Evolutionary conservation across 225 moss, liverwort and hornwort species (phyloP).

Genomic region (Neckera pumila): DNA sequence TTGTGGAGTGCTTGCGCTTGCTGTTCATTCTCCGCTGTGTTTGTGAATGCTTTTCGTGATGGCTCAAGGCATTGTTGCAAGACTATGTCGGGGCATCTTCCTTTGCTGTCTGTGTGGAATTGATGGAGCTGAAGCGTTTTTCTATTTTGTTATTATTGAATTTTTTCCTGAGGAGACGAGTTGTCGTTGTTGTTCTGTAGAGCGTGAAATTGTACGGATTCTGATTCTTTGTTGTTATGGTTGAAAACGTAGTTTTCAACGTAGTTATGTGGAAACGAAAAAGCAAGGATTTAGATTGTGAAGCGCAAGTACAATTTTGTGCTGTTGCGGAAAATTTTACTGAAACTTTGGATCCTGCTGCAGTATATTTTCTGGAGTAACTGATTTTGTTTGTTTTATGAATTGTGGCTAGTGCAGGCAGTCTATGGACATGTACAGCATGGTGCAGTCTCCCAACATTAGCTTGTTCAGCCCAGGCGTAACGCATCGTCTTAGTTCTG

Average conservation of each 20-base stretch:
- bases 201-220: neutral
- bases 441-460: conserved; percentile 56
- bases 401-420: conserved; percentile 39
- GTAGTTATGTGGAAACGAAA: neutral
- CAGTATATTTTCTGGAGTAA: neutral
- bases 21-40: neutral
- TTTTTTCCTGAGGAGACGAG: neutral
- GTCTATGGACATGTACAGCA: conserved; percentile 82
- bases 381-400: neutral
- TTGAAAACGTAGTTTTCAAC: too few species aligned
- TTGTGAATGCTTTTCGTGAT: neutral
- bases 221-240: neutral
- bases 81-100: neutral
- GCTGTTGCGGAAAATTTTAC: neutral
- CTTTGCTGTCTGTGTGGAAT: neutral
- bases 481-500: conserved; percentile 45
- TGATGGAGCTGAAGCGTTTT: neutral
- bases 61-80: neutral
- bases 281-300: neutral
- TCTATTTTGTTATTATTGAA: neutral
- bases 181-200: neutral
- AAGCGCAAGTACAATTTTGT: neutral
- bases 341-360: neutral
- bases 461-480: conserved; percentile 71
- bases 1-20: neutral